Evolutionary conservation across 805 yeast species (phyloP).

Genomic region (Ogataea degrootiae): DNA sequence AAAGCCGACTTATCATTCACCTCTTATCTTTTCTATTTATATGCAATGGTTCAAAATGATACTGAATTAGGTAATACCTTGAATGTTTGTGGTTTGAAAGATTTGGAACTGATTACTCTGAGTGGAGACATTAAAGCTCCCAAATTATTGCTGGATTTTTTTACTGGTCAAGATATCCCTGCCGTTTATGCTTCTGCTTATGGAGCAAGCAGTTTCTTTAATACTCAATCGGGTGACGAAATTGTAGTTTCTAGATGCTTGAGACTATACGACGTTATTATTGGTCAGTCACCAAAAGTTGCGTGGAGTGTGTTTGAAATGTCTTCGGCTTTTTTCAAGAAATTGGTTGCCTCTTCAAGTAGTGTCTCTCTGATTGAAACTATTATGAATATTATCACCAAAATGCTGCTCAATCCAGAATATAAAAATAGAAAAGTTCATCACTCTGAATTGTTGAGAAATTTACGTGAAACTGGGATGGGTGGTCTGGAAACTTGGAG

Average conservation of each 20-base stretch:
- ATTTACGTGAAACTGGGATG: slow-evolving; percentile 20
- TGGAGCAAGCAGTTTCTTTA: slow-evolving; percentile 17
- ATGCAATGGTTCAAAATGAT: slow-evolving; percentile 32
- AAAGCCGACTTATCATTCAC: slow-evolving; percentile 22
- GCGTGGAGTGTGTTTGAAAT: slow-evolving; percentile 18
- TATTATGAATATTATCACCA: slow-evolving; percentile 20
- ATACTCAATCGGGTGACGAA: slow-evolving; percentile 21
- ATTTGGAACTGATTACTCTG: slow-evolving; percentile 28
- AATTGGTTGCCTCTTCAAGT: slow-evolving; percentile 19
- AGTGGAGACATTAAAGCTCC: slow-evolving; percentile 36
- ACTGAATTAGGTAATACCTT: slow-evolving; percentile 31
- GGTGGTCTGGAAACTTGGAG: slow-evolving; percentile 18
- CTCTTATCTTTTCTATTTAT: slow-evolving; percentile 29
- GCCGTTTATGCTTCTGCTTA: slow-evolving; percentile 14
- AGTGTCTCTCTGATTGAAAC: slow-evolving; percentile 21
- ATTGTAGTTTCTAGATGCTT: slow-evolving; percentile 20
- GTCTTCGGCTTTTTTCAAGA: slow-evolving; percentile 16
- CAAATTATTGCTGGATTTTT: slow-evolving; percentile 16
- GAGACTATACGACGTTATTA: slow-evolving; percentile 13
- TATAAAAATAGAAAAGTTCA: slow-evolving; percentile 24
- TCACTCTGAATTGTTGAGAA: slow-evolving; percentile 12
- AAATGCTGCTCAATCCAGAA: slow-evolving; percentile 28
- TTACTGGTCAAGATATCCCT: not conserved
- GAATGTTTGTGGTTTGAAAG: slow-evolving; percentile 30
- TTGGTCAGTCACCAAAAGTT: slow-evolving; percentile 7